Conservation (phyloP, 352 stramenopile genomes). For the Pythium pectinolyticum region DNA sequence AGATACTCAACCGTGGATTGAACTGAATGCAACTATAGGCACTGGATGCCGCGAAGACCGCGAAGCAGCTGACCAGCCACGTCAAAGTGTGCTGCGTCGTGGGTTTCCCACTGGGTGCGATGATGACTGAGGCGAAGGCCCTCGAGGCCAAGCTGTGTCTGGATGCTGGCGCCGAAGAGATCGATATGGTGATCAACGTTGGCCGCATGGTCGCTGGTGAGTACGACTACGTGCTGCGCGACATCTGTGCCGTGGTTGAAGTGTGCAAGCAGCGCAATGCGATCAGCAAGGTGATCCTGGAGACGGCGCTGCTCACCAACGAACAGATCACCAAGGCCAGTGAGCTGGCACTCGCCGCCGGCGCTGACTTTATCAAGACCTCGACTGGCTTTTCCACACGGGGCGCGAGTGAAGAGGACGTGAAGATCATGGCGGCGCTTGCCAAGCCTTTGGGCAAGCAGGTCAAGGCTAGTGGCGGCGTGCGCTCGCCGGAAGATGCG, state of each 20-base stretch:
- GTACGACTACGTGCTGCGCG: slow-evolving; percentile 72
- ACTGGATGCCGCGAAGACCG: slow-evolving; percentile 43
- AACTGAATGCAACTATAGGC: slow-evolving; percentile 24
- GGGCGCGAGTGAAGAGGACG: slow-evolving; percentile 76
- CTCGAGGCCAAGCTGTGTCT: slow-evolving; percentile 73
- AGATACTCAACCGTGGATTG: too few relatives aligned
- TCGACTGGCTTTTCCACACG: slow-evolving; percentile 85
- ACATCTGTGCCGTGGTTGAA: slow-evolving; percentile 66
- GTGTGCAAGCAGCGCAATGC: slow-evolving; percentile 64
- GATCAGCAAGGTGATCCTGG: slow-evolving; percentile 83
- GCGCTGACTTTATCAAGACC: slow-evolving; percentile 88
- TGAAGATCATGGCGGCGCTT: slow-evolving; percentile 69
- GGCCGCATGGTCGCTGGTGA: slow-evolving; percentile 60
- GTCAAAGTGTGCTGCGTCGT: slow-evolving; percentile 86
- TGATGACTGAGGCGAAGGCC: slow-evolving; percentile 57
- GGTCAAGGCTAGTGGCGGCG: slow-evolving; percentile 83
- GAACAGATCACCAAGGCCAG: slow-evolving; percentile 74
- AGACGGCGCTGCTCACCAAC: slow-evolving; percentile 72
- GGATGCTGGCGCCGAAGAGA: slow-evolving; percentile 74
- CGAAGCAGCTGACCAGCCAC: slow-evolving; percentile 29
- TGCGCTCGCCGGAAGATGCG: slow-evolving; percentile 67
- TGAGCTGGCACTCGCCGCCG: slow-evolving; percentile 61
- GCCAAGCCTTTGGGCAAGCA: slow-evolving; percentile 60
- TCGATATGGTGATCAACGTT: slow-evolving; percentile 89
- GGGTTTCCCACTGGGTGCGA: slow-evolving; percentile 76